phyloP scores from a whole-genome alignment of 2,329 filamentous ascomycete species.

The Penicillium sp. region DNA sequence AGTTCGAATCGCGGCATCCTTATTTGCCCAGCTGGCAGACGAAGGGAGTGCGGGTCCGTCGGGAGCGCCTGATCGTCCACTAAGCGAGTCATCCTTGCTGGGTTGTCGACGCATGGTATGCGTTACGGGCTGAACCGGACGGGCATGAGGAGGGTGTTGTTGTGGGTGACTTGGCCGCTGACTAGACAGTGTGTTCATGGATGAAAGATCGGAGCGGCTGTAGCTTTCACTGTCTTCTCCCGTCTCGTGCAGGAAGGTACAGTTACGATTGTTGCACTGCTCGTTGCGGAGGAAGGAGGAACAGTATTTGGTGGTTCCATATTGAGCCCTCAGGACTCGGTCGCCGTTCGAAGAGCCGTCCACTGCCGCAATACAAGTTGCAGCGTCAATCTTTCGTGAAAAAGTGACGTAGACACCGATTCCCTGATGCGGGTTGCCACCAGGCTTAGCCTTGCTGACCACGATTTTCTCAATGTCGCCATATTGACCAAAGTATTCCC shows the following conservation, averaged over 20 bases:
- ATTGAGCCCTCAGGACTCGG: slow-evolving; percentile 72
- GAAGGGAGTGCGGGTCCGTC: slow-evolving; percentile 91
- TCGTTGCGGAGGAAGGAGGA: slow-evolving; percentile 95
- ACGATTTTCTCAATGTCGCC: slow-evolving; percentile 98
- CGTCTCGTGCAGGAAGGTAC: slow-evolving; percentile 97
- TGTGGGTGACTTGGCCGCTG: slow-evolving; percentile 68
- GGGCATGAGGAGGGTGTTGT: slow-evolving; percentile 49
- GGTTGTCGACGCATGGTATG: slow-evolving; percentile 71
- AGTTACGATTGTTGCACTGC: slow-evolving; percentile 90
- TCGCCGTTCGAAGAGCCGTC: slow-evolving; percentile 93
- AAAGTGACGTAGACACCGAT: slow-evolving; percentile 99
- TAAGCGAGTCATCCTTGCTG: slow-evolving; percentile 73
- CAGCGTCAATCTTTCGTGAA: slow-evolving; percentile 85
- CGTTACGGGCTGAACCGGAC: slow-evolving; percentile 56
- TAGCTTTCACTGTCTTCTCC: slow-evolving; percentile 99
- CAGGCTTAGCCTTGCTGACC: slow-evolving; percentile 91
- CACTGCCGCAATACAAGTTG: slow-evolving; percentile 85
- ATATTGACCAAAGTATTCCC: slow-evolving; percentile 96
- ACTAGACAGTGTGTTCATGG: slow-evolving; percentile 86
- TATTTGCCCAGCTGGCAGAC: slow-evolving; percentile 88
- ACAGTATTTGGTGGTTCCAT: slow-evolving; percentile 97
- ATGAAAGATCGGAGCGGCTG: slow-evolving; percentile 89
- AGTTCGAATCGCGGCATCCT: slow-evolving; percentile 66
- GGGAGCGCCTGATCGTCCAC: slow-evolving; percentile 60
- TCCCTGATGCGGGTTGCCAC: slow-evolving; percentile 71